A percentile compares a stretch with the other conserved stretches of the same genome.
phyloP scores from a whole-genome alignment of 164 flowering plant species.

The Paratinospora sagittata region DNA sequence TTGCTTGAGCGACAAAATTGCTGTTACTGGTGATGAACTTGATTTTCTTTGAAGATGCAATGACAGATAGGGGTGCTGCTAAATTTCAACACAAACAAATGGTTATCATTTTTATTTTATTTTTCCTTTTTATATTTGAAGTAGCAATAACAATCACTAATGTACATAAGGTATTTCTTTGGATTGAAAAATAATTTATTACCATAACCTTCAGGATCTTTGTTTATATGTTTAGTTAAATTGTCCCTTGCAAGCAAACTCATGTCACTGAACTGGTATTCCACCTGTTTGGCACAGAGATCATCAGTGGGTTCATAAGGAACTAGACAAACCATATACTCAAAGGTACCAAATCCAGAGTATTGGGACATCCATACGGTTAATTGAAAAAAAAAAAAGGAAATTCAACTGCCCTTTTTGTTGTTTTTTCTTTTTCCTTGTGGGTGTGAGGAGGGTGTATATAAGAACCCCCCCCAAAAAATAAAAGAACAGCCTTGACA shows the following conservation, averaged over 20 bases:
- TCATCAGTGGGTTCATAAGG: background rate
- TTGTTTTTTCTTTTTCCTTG: too few species aligned
- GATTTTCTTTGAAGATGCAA: slow-evolving; percentile 81
- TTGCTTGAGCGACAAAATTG: slow-evolving; percentile 62
- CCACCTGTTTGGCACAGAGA: slow-evolving; percentile 45
- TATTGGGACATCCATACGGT: background rate
- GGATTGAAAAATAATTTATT: slow-evolving; percentile 17
- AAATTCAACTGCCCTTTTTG: too few species aligned
- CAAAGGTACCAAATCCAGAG: background rate
- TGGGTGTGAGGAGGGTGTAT: too few species aligned
- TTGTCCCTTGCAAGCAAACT: slow-evolving; percentile 83
- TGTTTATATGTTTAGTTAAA: slow-evolving; percentile 57
- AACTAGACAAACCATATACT: background rate
- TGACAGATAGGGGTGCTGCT: slow-evolving; percentile 70
- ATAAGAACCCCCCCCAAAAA: too few species aligned
- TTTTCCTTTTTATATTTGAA: background rate
- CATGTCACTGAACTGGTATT: slow-evolving; percentile 83
- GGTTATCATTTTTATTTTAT: too few species aligned
- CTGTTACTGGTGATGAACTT: slow-evolving; percentile 54
- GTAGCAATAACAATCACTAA: background rate
- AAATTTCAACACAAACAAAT: background rate
- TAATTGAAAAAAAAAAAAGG: too few species aligned
- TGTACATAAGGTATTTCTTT: background rate
- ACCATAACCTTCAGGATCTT: slow-evolving; percentile 93
- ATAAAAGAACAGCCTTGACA: too few species aligned